phyloP scores from a whole-genome alignment of 2,329 filamentous ascomycete genomes.

The Diaporthe amygdali region DNA sequence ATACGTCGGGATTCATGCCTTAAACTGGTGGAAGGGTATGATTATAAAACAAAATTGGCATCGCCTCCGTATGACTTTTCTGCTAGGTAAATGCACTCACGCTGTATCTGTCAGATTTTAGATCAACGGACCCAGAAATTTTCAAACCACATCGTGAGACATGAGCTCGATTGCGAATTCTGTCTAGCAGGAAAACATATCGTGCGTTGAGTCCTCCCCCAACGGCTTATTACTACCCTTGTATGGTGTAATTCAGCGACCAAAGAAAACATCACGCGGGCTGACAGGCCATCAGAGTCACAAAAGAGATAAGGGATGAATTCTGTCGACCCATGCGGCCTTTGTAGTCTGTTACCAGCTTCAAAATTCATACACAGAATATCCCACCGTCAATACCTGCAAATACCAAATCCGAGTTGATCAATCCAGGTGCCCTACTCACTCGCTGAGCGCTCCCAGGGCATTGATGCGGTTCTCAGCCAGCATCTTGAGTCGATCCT shows the following conservation, averaged over 20 bases:
- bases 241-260: too few species aligned
- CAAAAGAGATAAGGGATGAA: not conserved
- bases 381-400: not conserved
- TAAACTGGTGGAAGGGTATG: not conserved
- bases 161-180: too few species aligned
- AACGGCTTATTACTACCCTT: too few species aligned
- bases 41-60: not conserved
- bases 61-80: not conserved
- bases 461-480: slow-evolving; percentile 36
- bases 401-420: not conserved
- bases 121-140: not conserved
- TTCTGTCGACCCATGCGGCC: too few species aligned
- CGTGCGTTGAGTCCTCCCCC: too few species aligned
- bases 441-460: slow-evolving; percentile 19
- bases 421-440: not conserved
- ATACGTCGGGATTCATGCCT: not conserved
- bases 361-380: too few species aligned
- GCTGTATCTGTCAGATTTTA: not conserved
- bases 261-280: too few species aligned
- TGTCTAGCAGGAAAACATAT: too few species aligned
- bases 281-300: too few species aligned
- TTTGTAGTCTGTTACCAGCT: not conserved
- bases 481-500: slow-evolving; percentile 37
- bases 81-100: not conserved
- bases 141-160: not conserved